Conservation (phyloP, 345 rosid genomes). For the Syzygium oleosum region DNA sequence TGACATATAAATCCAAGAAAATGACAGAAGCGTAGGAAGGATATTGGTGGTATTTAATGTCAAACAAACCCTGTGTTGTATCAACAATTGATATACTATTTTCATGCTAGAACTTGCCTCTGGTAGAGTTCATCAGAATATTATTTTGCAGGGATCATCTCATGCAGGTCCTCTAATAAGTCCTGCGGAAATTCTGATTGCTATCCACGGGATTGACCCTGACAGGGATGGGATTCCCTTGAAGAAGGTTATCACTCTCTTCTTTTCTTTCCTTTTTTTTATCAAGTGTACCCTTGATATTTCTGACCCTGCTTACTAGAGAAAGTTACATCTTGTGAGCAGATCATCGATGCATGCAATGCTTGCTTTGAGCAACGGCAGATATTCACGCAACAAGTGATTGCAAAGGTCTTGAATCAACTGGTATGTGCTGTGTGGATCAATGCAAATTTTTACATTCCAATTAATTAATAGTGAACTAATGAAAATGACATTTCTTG, state of each 20-base stretch:
- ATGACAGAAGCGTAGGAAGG: not conserved
- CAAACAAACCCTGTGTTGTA: not conserved
- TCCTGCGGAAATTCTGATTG: constrained; percentile 82
- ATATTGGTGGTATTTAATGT: not conserved
- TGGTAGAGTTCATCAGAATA: not conserved
- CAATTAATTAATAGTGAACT: not conserved
- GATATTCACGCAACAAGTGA: constrained; percentile 87
- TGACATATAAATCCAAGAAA: not conserved
- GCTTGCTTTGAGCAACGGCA: constrained; percentile 85
- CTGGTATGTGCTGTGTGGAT: constrained; percentile 46
- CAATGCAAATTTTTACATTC: not conserved
- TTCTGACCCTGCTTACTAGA: not conserved
- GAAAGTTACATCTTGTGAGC: constrained; percentile 13
- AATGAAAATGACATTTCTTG: constrained; percentile 4
- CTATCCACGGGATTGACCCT: constrained; percentile 90
- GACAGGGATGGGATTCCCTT: constrained; percentile 83
- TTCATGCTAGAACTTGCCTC: not conserved
- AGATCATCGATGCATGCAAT: constrained; percentile 96
- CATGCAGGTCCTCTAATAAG: constrained; percentile 54
- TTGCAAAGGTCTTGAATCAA: constrained; percentile 93
- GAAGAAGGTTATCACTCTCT: constrained; percentile 49
- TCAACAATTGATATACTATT: not conserved
- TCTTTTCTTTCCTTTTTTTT: not conserved
- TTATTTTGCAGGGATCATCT: constrained; percentile 57
- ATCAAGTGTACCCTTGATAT: not conserved